Evolutionary conservation across 257 asterid genomes (phyloP), one percentile per base, ranked within the genome.

Genomic region (Fraxinus quadrangulata): DNA sequence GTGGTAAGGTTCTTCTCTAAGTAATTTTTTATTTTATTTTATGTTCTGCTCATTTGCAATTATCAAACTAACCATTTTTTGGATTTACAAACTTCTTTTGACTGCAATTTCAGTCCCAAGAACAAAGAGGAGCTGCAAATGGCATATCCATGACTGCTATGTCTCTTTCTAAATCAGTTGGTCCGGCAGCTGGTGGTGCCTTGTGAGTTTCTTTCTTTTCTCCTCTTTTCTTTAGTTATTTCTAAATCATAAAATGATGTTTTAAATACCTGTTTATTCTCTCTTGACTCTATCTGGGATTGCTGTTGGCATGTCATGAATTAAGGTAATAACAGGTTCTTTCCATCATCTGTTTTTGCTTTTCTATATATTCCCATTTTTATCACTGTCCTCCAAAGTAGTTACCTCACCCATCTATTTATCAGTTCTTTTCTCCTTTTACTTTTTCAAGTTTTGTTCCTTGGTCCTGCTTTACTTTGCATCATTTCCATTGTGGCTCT

Each of bases 101-200:
- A 2, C 23, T 8, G 56, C 71, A 49, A 72, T 26, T 26, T 59
- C 94, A 94, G 98, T 74, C 89, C 67, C 96, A 87, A 75, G 88
- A 92, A 79, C 95, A 85, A 72, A 81, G 98, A 75, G 98, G 97
- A 80, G 89, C 90, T 81, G 97, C 97, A 81, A 92, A 94, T 78
- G 98, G 96, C 74, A 82, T 94, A 86, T 85, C 98, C 67, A 94
- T 94, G 96, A 80, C 97, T 5, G 87, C 88, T 45, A 94, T 94
- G 98, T 94, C 98, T 17, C 84, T 92, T n/a, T 89, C 86, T 42
- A 94, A 92, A 87, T 88, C 95, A 30, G 67, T 85, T 1, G 98
- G 97, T 56, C 98, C 97, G 39, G 97, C 96, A 14, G 92, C 84
- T n/a, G 98, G 94, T 21, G 98, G 98, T 75, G 83, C 90, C 76